Base-by-base conservation (phyloP, 1,284 basidiomycete species). In the Xerocomus amazonicus region DNA sequence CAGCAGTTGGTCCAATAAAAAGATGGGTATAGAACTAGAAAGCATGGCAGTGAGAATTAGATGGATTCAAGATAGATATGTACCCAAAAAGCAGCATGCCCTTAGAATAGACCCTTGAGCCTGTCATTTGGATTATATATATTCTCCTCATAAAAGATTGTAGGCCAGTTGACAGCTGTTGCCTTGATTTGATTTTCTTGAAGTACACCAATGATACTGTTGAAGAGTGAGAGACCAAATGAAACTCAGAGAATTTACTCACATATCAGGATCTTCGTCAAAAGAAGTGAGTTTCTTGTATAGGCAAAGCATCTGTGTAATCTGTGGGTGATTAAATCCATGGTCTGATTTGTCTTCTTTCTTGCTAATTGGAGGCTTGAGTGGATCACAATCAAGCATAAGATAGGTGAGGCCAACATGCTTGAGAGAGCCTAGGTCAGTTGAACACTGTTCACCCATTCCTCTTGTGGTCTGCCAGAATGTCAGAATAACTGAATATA, bases 261-360 rank as follows among this genome's bases (percentile, higher is more conserved):
- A 53, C 43, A 6, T 26, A 9, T 45, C 36, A 2, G 26, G 39
- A 3, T 50, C 46, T 7, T 57, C 43, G 9, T 56, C 40, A 14
- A 26, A 57, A 12, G 33, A 27, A 1, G 41, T 31, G 3, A 57
- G 29, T 12, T 56, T 43, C 16, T 44, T 6, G 33, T 0, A 19
- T 3, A 43, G 50, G 9, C 50, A 56, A 1, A 56, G 7, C 1
- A 43, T 10, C 0, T 33, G 0, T 31, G 36, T 39, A 2, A 56
- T 29, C 2, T 53, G 32, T 0, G 45, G 47, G 13, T 56, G 54
- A n/a, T 33, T 39, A 8, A 43, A 49, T 4, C 55, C 42, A 9
- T 4, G 14, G 9, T 10, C 28, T 2, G 23, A 43, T 12, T 56
- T 49, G 14, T 47, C 41, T 10, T 45, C 33, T 1, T 10, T 14